Evolutionary conservation across 2,329 filamentous ascomycete species (phyloP).

Genomic region (Ascocoryne sarcoides): DNA sequence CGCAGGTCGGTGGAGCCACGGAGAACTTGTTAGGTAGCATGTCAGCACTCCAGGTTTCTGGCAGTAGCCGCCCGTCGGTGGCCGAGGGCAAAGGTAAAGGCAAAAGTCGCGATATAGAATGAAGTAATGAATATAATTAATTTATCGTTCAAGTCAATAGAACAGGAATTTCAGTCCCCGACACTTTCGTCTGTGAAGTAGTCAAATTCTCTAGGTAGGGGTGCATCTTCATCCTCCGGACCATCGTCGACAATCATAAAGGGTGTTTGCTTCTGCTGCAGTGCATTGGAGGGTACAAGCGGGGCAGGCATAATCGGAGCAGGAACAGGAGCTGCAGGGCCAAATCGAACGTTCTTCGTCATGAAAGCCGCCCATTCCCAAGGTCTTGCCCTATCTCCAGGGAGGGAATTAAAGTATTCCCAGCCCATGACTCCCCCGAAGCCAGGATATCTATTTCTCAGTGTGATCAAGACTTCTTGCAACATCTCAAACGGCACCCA

Average conservation of each 20-base stretch:
- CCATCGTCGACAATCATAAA: constrained; percentile 16
- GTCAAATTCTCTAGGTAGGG: constrained; percentile 20
- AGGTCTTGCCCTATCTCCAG: constrained; percentile 51
- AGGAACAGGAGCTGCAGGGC: neutral
- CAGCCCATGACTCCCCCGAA: constrained; percentile 91
- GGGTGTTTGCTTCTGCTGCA: constrained; percentile 4
- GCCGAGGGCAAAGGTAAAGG: too few species aligned
- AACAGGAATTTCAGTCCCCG: constrained; percentile 12
- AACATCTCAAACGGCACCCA: constrained; percentile 53
- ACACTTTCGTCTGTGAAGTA: constrained; percentile 22
- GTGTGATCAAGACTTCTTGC: constrained; percentile 44
- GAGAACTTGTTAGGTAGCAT: too few species aligned
- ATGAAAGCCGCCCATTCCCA: constrained; percentile 74
- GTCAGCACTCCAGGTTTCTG: too few species aligned
- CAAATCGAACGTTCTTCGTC: constrained; percentile 24
- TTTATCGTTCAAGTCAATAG: too few species aligned
- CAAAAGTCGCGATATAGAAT: too few species aligned
- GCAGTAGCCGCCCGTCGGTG: too few species aligned
- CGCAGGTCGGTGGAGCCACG: too few species aligned
- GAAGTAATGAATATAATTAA: too few species aligned
- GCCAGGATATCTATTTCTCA: constrained; percentile 51
- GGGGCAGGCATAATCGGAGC: neutral
- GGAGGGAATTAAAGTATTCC: constrained; percentile 85
- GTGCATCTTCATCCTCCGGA: constrained; percentile 15
- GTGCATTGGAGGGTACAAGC: neutral